Base-by-base conservation (phyloP, 2,329 filamentous ascomycete species). In the Colletotrichum cereale region DNA sequence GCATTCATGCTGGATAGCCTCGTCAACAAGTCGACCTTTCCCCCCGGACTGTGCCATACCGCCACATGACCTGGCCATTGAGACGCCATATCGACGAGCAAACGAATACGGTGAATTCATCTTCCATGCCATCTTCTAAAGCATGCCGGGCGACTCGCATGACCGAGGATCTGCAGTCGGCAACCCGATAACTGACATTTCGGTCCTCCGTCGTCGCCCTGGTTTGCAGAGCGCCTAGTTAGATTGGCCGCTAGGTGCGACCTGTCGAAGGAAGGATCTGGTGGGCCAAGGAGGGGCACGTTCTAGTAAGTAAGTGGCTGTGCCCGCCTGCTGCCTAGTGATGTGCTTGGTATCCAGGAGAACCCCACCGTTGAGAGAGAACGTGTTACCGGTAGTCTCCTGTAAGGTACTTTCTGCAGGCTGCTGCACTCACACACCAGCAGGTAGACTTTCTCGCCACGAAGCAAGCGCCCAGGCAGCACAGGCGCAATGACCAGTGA, bases 301-400 rank as follows among this genome's bases (percentile, higher is more conserved):
- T n/a, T n/a, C n/a, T n/a, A 48, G 36, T 24, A 42, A 16, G 38
- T 40, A 3, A 16, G 69, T 72, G 69, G 69, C 69, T 72, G 69
- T 69, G 69, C 50, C 68, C 42, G 57, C 68, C 69, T 72, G 69
- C 69, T 72, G 69, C 69, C 65, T 71, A 21, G 29, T 44, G 61
- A 18, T 34, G 44, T 44, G 55, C 29, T 29, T 36, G 31, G 31
- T 56, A 57, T 29, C 64, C 61, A 16, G n/a, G n/a, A 61, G 12
- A 31, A 18, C 36, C 61, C 42, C 44, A 52, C 53, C 31, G 14
- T 31, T 16, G n/a, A n/a, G n/a, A n/a, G n/a, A n/a, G n/a, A n/a
- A n/a, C n/a, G n/a, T n/a, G n/a, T n/a, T n/a, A n/a, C n/a, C n/a
- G n/a, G n/a, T n/a, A n/a, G n/a, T n/a, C 14, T 18, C 21, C 44